Base-by-base conservation (phyloP, 768 basidiomycete species). In the Asterophora parasitica region DNA sequence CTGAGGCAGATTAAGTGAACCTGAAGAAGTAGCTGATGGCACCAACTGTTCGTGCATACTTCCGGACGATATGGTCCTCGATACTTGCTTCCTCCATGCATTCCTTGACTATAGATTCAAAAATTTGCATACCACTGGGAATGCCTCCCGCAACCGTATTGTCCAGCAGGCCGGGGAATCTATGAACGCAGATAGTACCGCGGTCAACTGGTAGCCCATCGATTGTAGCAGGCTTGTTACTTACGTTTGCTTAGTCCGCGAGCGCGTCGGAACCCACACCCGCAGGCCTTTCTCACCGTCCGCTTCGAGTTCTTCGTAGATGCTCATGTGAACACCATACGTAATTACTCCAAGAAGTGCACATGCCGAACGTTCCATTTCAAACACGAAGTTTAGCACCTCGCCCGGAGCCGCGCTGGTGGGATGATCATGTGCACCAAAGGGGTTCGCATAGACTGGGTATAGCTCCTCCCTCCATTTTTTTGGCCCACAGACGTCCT, bases 141-240 rank as follows among this genome's bases (percentile, higher is more conserved):
- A 95, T 93, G 2, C 95, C 95, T 0, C 95, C 95, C 3, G 93
- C 93, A 3, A 89, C 88, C 30, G 79, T 84, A 64, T 98, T 97
- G 60, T 98, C 95, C 13, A 96, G 75, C 56, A 75, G 81, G 1
- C 89, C 85, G 4, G 93, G 92, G 16, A 52, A 46, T 34, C 48
- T 51, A 11, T 23, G 15, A 37, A 35, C n/a, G 27, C 8, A 32
- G 13, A n/a, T 16, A 4, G 28, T 12, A 9, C 11, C 23, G 23
- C 23, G 23, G 23, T 8, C 17, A 5, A 32, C 23, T 13, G 15
- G 27, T 27, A 42, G 12, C 20, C 6, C 27, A n/a, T 9, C 9
- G 36, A 12, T 20, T 39, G 17, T 5, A 12, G 10, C 7, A n/a
- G 7, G 3, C 12, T 32, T 19, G 5, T n/a, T 27, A 44, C 83